A percentile compares a stretch with the other conserved stretches of the same genome.
Conservation (phyloP, 495 filamentous ascomycete genomes). For the Chaetomium tenue region DNA sequence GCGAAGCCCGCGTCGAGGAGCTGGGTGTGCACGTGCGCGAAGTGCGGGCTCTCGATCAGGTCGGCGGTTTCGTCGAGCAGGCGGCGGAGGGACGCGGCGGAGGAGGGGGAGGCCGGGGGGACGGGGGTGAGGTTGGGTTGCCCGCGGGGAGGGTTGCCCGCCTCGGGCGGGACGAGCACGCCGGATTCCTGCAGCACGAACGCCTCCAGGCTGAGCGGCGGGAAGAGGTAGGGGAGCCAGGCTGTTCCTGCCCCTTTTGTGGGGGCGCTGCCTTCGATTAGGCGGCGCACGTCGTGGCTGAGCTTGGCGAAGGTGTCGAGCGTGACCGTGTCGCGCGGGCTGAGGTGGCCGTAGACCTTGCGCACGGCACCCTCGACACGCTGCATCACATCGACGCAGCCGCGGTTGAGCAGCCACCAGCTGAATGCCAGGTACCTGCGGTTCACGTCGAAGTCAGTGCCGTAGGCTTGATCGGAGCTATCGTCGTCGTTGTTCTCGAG, state of each 20-base stretch:
- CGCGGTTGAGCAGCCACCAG: slow-evolving; percentile 95
- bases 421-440: slow-evolving; percentile 90
- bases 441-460: slow-evolving; percentile 92
- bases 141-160: too few species aligned
- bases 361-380: slow-evolving; percentile 77
- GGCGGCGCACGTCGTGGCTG: slow-evolving; percentile 71
- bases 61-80: slow-evolving; percentile 96
- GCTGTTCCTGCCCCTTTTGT: slow-evolving; percentile 59
- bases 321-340: slow-evolving; percentile 82
- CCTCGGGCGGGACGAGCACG: too few species aligned
- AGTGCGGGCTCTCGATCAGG: slow-evolving; percentile 88
- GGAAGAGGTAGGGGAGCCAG: slow-evolving; percentile 86
- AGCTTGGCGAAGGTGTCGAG: slow-evolving; percentile 74
- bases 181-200: slow-evolving; percentile 81
- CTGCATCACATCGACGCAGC: slow-evolving; percentile 77
- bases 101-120: slow-evolving; percentile 29
- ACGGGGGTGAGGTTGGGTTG: slow-evolving; percentile 43
- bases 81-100: slow-evolving; percentile 64
- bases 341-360: slow-evolving; percentile 79
- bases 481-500: slow-evolving; percentile 89
- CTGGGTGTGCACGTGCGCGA: slow-evolving; percentile 75
- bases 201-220: slow-evolving; percentile 70
- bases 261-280: slow-evolving; percentile 75
- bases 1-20: slow-evolving; percentile 87
- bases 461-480: slow-evolving; percentile 71